Evolutionary conservation across 805 yeast species (phyloP), one percentile per base, ranked within the genome.

Genomic region (Yarrowia bubula): DNA sequence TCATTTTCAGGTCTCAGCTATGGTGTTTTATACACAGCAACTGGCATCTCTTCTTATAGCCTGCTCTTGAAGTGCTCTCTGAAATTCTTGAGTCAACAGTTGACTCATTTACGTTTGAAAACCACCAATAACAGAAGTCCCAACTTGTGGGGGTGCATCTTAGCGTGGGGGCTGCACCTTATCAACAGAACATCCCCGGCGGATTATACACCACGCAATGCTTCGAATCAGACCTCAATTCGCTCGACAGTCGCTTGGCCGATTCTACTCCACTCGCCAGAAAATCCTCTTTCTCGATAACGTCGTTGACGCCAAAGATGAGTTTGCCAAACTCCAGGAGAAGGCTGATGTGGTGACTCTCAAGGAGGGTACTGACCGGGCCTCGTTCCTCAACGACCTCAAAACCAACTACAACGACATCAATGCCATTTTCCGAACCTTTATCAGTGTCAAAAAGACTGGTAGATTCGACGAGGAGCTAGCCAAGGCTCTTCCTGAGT

Each of bases 231-330:
- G 60, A 41, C 47, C 38, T 4, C 61, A 55, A 41, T 39, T 31
- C 31, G 37, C 61, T 13, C 38, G 47, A 10, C 47, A 55, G 38
- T 31, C 38, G 33, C 41, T 50, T 11, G 44, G 15, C 22, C 68
- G 61, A 15, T 32, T 55, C 39, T 55, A 55, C 38, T 55, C 72
- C 65, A 65, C 74, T 11, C 81, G 81, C 70, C 86, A 89, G 57
- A 83, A 84, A 68, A 84, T 90, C 10, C 79, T 91, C 31, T 80
- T 90, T 74, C 74, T 91, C 39, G 93, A 92, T 7, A 79, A 81
- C 13, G 79, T 85, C 50, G 73, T 75, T 61, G 86, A 78, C 72
- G 92, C 91, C 48, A 83, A 81, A 42, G 77, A 81, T 37, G 88
- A 86, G 47, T 90, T 95, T 93, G 77, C 78, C n/a, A 77, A 81